These are phyloP conservation scores for Penicillium paxilli DNA, from an alignment of 495 filamentous ascomycete genomes.

Conservation along the genomic window DNA sequence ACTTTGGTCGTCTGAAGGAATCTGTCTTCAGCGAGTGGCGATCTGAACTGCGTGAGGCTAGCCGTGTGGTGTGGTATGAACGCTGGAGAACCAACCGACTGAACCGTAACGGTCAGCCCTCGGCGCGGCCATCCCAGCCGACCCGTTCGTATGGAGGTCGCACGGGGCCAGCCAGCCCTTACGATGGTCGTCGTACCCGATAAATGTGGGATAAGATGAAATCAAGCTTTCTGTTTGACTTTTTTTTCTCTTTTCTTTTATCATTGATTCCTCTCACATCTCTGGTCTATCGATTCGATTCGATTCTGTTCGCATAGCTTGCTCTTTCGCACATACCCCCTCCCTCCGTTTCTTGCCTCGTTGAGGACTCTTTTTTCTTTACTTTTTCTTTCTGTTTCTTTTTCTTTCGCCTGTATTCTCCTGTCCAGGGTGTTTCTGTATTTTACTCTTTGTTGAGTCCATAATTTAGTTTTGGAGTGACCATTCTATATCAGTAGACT, in stretches of 20 bases:
- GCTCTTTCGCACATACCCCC: slow-evolving; percentile 29
- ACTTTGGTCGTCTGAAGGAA: slow-evolving; percentile 89
- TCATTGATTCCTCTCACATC: slow-evolving; percentile 1
- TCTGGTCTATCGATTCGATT: not conserved
- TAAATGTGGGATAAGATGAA: slow-evolving; percentile 9
- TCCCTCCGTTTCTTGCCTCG: slow-evolving; percentile 14
- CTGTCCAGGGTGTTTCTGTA: slow-evolving; percentile 10
- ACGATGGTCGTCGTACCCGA: slow-evolving; percentile 33
- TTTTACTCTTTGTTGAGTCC: slow-evolving; percentile 12
- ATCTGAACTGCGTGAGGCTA: slow-evolving; percentile 85
- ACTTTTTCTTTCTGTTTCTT: not conserved
- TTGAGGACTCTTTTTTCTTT: slow-evolving; percentile 22
- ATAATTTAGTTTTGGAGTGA: slow-evolving; percentile 5
- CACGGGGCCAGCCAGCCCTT: slow-evolving; percentile 26
- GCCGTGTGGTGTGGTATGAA: slow-evolving; percentile 93
- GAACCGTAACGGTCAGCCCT: slow-evolving; percentile 38
- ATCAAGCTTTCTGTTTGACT: not conserved
- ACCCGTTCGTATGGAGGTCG: slow-evolving; percentile 28
- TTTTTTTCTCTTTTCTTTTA: slow-evolving; percentile 2
- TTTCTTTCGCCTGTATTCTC: slow-evolving; percentile 9
- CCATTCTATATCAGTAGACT: not conserved
- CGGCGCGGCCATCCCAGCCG: slow-evolving; percentile 17
- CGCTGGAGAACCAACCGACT: slow-evolving; percentile 84
- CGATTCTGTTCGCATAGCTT: slow-evolving; percentile 29
- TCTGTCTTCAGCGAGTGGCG: slow-evolving; percentile 93